Base-by-base conservation (phyloP, 129 eudicot genomes). In the Apium graveolens region DNA sequence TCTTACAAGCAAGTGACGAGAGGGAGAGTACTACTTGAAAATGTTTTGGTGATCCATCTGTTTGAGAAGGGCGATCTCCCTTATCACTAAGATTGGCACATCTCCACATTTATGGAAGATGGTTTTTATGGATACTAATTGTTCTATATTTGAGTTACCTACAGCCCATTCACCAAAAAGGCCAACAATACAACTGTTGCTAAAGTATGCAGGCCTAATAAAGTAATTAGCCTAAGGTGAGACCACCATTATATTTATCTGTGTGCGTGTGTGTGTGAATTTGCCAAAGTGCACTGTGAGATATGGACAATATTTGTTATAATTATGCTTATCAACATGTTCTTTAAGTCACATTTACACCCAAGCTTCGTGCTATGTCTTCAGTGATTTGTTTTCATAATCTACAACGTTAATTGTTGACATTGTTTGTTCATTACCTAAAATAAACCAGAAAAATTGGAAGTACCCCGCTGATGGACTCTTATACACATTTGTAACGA, bases 1-100 rank as follows among this genome's bases (percentile, higher is more conserved):
- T 45, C 21, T 75, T 1, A 5, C 21, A 26, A 17, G 5, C 1
- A 74, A 45, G 26, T 26, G 5, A 57, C 20, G 55, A 46, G 63
- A 8, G 14, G 16, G 74, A n/a, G 49, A 14, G 63, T 7, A 44
- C 11, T 74, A 45, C 37, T 29, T 74, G n/a, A 74, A 41, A 4
- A 74, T 74, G 78, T 74, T 74, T 26, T 1, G 29, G 45, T 76
- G 79, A 37, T 55, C 70, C 35, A 55, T 18, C 29, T 76, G 31
- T n/a, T 76, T 76, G 48, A 76, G 71, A 76, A 76, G 51, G 37
- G 79, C 14, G n/a, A 76, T 37, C 45, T 76, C 51, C 43, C 79
- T 76, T 17, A 75, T 76, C 18, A 11, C 66, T 37, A 68, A 53
- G 45, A 21, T 51, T 21, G 49, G 37, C 10, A 55, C 51, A 18